A percentile compares a stretch with the other conserved stretches of the same genome.
Evolutionary conservation across 129 eudicot species (phyloP).

Genomic region (Logfia minima): DNA sequence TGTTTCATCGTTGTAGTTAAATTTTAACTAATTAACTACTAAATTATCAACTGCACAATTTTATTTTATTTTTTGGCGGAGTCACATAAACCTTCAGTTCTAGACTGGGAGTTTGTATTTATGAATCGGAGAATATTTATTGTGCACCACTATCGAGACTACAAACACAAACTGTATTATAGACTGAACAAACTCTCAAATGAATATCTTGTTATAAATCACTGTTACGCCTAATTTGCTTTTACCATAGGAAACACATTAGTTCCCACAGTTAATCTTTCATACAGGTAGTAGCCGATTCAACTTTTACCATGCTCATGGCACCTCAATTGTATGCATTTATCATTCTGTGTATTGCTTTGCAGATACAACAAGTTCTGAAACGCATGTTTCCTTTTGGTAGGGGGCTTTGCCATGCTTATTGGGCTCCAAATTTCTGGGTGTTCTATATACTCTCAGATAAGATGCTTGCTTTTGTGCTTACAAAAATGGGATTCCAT

Average conservation of each 20-base stretch:
- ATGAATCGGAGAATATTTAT: no score
- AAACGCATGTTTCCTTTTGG: constrained; percentile 98
- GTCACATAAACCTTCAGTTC: no score
- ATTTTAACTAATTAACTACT: no score
- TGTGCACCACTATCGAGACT: no score
- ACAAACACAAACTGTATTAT: no score
- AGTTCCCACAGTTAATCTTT: not conserved
- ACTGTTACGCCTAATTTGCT: no score
- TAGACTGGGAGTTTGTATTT: no score
- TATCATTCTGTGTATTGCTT: constrained; percentile 18
- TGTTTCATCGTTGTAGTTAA: no score
- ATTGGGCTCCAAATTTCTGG: constrained; percentile 99
- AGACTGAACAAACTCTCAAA: no score
- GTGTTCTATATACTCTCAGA: constrained; percentile 82
- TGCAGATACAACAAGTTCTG: constrained; percentile 77
- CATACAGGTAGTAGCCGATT: not conserved
- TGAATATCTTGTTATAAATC: no score
- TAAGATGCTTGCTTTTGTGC: constrained; percentile 59
- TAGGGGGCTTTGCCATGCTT: constrained; percentile 97
- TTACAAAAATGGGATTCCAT: constrained; percentile 57
- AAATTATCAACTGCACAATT: no score
- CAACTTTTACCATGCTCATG: not conserved
- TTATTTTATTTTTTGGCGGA: no score
- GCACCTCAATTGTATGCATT: not conserved
- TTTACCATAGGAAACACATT: not conserved